These are phyloP conservation scores for Chrysanthemum seticuspe DNA, from an alignment of 129 eudicot species.

Conservation along the genomic window DNA sequence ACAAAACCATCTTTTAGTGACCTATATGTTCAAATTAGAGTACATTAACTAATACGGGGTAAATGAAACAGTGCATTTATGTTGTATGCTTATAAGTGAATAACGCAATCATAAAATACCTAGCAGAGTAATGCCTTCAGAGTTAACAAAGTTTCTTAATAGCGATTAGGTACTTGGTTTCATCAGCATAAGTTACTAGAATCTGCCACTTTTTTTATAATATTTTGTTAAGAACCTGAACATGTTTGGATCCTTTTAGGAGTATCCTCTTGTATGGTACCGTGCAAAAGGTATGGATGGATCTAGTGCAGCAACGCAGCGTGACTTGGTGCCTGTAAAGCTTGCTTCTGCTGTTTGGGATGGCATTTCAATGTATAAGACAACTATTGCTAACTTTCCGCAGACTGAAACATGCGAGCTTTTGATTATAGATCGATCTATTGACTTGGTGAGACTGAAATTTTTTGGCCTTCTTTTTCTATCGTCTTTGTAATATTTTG, in stretches of 20 bases:
- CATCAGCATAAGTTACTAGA: not conserved
- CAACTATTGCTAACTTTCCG: slow-evolving; percentile 75
- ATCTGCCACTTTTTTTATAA: not conserved
- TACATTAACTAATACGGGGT: no score
- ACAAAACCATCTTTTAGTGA: no score
- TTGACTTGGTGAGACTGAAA: slow-evolving; percentile 60
- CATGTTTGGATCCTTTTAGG: slow-evolving; percentile 40
- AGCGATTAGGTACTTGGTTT: not conserved
- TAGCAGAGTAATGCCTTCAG: not conserved
- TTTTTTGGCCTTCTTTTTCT: not conserved
- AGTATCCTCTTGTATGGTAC: slow-evolving; percentile 75
- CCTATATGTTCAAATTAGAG: no score
- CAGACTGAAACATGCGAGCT: slow-evolving; percentile 85
- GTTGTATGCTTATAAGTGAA: not conserved
- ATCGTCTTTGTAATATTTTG: slow-evolving; percentile 6
- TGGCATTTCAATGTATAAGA: slow-evolving; percentile 53
- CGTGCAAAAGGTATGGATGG: slow-evolving; percentile 63
- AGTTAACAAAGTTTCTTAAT: not conserved
- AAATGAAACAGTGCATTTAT: not conserved
- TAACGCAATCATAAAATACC: not conserved
- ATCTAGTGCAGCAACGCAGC: slow-evolving; percentile 34
- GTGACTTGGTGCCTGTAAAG: slow-evolving; percentile 69
- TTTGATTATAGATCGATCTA: slow-evolving; percentile 78
- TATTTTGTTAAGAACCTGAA: slow-evolving; percentile 10
- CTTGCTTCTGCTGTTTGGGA: slow-evolving; percentile 86